These are phyloP conservation scores for Halophytophthora polymorphica DNA, from an alignment of 352 stramenopile genomes.

Conservation along the genomic window DNA sequence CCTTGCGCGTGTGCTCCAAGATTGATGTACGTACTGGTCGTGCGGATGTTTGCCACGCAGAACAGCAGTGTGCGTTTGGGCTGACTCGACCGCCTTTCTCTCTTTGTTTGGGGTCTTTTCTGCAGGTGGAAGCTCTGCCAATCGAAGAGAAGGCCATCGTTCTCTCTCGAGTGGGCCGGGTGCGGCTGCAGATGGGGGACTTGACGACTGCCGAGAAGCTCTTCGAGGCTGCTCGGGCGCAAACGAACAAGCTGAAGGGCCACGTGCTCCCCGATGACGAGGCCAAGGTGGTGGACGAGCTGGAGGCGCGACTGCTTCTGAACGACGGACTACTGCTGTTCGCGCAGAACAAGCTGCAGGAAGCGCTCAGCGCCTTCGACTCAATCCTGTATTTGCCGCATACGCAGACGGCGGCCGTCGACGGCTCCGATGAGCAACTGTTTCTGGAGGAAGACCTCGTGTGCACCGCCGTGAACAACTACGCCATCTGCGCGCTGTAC, in stretches of 20 bases:
- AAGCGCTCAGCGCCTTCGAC: conserved; percentile 71
- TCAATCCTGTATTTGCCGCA: conserved; percentile 51
- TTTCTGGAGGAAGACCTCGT: conserved; percentile 69
- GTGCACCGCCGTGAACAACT: conserved; percentile 77
- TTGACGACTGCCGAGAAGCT: conserved; percentile 50
- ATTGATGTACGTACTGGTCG: conserved; percentile 43
- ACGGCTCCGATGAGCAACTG: conserved; percentile 30
- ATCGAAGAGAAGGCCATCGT: conserved; percentile 43
- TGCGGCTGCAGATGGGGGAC: conserved; percentile 77
- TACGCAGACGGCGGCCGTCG: conserved; percentile 9
- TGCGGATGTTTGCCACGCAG: neutral
- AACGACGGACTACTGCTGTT: conserved; percentile 78
- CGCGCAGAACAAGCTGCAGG: conserved; percentile 77
- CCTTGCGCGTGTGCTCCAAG: conserved; percentile 58
- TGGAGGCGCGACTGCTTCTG: conserved; percentile 54
- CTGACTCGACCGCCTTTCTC: neutral
- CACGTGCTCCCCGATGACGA: conserved; percentile 1
- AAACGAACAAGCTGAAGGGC: conserved; percentile 23
- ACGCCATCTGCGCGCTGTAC: conserved; percentile 77
- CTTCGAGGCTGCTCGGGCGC: conserved; percentile 40
- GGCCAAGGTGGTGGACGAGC: conserved; percentile 21
- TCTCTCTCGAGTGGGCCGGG: conserved; percentile 62
- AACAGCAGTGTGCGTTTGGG: neutral
- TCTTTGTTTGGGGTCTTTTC: neutral
- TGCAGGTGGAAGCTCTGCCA: conserved; percentile 35